A percentile compares a stretch with the other conserved stretches of the same genome.
Evolutionary conservation across 371 early-diverging fungal genomes (phyloP).

Genomic region (Rhizopus arrhizus): DNA sequence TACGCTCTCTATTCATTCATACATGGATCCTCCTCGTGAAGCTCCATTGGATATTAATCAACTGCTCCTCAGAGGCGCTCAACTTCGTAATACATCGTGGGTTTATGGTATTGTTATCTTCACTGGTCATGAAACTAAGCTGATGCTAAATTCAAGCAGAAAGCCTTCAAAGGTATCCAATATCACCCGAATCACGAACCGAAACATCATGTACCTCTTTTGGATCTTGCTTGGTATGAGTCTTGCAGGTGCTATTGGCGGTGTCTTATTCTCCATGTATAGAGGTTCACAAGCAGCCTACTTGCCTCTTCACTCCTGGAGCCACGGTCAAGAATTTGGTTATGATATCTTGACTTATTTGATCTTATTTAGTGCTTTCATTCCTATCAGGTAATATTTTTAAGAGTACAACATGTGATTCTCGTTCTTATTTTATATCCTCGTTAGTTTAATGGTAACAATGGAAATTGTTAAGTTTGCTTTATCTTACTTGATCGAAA

Average conservation of each 20-base stretch:
- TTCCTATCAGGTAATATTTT: conserved; percentile 75
- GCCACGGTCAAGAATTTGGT: conserved; percentile 55
- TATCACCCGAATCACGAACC: conserved; percentile 88
- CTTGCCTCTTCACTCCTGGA: conserved; percentile 23
- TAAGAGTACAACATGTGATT: no score
- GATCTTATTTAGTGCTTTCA: conserved; percentile 88
- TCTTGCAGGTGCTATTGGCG: conserved; percentile 79
- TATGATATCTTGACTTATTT: conserved; percentile 81
- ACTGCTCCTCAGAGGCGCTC: conserved; percentile 79
- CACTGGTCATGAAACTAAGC: conserved; percentile 89
- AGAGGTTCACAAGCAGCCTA: conserved; percentile 28
- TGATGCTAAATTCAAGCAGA: conserved; percentile 82
- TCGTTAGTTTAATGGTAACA: conserved; percentile 77
- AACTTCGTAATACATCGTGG: conserved; percentile 84
- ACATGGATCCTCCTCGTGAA: conserved; percentile 37
- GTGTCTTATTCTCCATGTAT: conserved; percentile 55
- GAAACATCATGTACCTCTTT: conserved; percentile 91
- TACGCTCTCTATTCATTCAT: conserved; percentile 47
- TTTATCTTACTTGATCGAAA: conserved; percentile 78
- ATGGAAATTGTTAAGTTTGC: conserved; percentile 90
- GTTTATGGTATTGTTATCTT: conserved; percentile 81
- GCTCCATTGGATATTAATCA: conserved; percentile 78
- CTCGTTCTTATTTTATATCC: no score
- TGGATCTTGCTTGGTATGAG: conserved; percentile 81
- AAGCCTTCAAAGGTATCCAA: conserved; percentile 55